A percentile compares a stretch with the other conserved stretches of the same genome.
Conservation (phyloP, 306 rosid genomes). For the Prinsepia uniflora region DNA sequence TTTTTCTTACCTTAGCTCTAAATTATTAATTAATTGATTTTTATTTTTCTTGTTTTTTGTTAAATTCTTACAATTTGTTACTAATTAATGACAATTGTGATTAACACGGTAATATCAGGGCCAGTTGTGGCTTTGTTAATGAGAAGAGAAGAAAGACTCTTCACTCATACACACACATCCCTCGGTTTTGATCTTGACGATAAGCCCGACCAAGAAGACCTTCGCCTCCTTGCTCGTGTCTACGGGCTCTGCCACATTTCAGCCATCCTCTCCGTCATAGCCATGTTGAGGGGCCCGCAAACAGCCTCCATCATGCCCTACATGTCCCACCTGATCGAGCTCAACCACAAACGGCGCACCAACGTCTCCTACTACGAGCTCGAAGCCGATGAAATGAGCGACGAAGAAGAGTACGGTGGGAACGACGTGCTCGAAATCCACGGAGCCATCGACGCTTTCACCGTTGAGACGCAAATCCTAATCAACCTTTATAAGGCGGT, state of each 20-base stretch:
- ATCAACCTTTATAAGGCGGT: slow-evolving; percentile 54
- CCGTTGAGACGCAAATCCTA: slow-evolving; percentile 47
- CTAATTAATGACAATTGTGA: slow-evolving; percentile 51
- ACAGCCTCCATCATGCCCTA: slow-evolving; percentile 46
- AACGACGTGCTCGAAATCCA: slow-evolving; percentile 73
- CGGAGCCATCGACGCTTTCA: slow-evolving; percentile 61
- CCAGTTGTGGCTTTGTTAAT: slow-evolving; percentile 60
- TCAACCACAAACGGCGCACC: slow-evolving; percentile 50
- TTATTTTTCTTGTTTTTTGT: slow-evolving; percentile 9
- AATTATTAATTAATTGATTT: background rate
- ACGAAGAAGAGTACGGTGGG: slow-evolving; percentile 73
- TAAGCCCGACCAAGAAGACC: slow-evolving; percentile 42
- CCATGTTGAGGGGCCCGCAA: slow-evolving; percentile 49
- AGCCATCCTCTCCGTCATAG: slow-evolving; percentile 44
- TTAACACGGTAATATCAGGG: slow-evolving; percentile 84
- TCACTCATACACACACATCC: slow-evolving; percentile 47
- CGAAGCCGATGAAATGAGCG: slow-evolving; percentile 59
- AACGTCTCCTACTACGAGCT: slow-evolving; percentile 70
- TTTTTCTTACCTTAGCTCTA: too few species aligned
- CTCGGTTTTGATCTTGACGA: slow-evolving; percentile 33
- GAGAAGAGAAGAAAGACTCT: slow-evolving; percentile 53
- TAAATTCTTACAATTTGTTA: slow-evolving; percentile 53
- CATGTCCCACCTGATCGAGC: slow-evolving; percentile 72
- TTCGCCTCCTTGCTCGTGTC: slow-evolving; percentile 59
- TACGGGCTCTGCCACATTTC: slow-evolving; percentile 76